Base-by-base conservation (phyloP, 495 filamentous ascomycete genomes). In the Aspergillus carlsbadensis region DNA sequence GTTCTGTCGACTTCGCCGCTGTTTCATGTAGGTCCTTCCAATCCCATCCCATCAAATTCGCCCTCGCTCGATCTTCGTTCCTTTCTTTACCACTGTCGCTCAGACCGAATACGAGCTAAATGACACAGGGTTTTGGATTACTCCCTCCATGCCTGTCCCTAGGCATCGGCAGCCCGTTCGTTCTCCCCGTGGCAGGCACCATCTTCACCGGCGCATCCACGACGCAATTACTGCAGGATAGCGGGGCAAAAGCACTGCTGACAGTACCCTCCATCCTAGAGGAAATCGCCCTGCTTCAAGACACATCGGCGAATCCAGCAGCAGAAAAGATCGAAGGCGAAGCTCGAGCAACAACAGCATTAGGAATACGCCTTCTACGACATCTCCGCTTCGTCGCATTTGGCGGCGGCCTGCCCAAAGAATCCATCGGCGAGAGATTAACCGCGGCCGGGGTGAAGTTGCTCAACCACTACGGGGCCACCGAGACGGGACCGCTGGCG, bases 231-330 rank as follows among this genome's bases (percentile, higher is more conserved):
- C 46, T 76, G 29, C 46, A 57, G 11, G 48, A 10, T 2, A 57
- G 57, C 17, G 56, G 56, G 10, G 64, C 70, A 5, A 60, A 58
- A 24, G 72, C 73, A 5, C 56, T 79, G 21, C 73, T 79, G 66
- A 73, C 74, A 1, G 77, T 79, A 6, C 77, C 77, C 4, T 72
- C 64, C 0, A 73, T 79, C 21, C 57, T 79, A 0, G 77, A 79
- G 22, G 77, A 79, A n/a, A 67, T 79, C n/a, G 42, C 62, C 11
- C 59, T 54, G 3, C 54, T 74, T 4, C 59, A n/a, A n/a, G n/a
- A n/a, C n/a, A n/a, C n/a, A n/a, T n/a, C n/a, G n/a, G n/a, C n/a
- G n/a, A n/a, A n/a, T n/a, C n/a, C n/a, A n/a, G n/a, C n/a, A n/a
- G n/a, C 65, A 10, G 53, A 64, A 13, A 52, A 59, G n/a, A 51